Percentiles rank a stretch among this genome's conserved stretches.
Evolutionary conservation across 495 filamentous ascomycete genomes (phyloP).

Genomic region (Talaromyces liani): DNA sequence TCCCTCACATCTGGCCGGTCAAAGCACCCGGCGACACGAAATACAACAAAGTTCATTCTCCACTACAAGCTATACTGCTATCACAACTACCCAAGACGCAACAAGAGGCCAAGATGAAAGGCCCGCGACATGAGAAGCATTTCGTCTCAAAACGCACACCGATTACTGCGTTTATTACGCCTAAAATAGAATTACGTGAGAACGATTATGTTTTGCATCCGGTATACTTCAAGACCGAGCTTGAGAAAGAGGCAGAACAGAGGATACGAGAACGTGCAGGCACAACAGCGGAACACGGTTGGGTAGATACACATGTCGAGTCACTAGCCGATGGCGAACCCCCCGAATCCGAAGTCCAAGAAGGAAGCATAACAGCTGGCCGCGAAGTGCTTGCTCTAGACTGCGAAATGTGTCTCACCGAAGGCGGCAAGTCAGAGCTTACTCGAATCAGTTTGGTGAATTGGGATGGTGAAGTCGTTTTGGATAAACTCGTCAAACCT

Average conservation of each 20-base stretch:
- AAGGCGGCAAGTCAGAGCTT: slow-evolving; percentile 64
- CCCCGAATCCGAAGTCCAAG: slow-evolving; percentile 61
- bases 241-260: slow-evolving; percentile 32
- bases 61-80: slow-evolving; percentile 69
- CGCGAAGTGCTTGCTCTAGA: slow-evolving; percentile 78
- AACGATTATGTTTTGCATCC: slow-evolving; percentile 79
- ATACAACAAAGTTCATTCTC: slow-evolving; percentile 71
- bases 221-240: slow-evolving; percentile 42
- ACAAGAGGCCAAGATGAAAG: slow-evolving; percentile 48
- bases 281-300: slow-evolving; percentile 55
- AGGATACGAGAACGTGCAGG: slow-evolving; percentile 37
- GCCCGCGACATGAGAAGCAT: slow-evolving; percentile 47
- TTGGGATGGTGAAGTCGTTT: slow-evolving; percentile 75
- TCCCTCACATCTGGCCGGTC: slow-evolving; percentile 83
- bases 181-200: slow-evolving; percentile 65
- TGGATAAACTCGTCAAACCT: slow-evolving; percentile 91
- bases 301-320: slow-evolving; percentile 72
- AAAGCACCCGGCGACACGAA: slow-evolving; percentile 78
- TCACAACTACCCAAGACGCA: slow-evolving; percentile 57
- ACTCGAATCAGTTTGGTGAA: slow-evolving; percentile 78
- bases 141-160: slow-evolving; percentile 65
- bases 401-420: slow-evolving; percentile 93
- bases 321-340: slow-evolving; percentile 57
- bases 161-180: slow-evolving; percentile 68
- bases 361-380: slow-evolving; percentile 77